Evolutionary conservation across 352 stramenopile species (phyloP).

Genomic region (Globisporangium sylvaticum): DNA sequence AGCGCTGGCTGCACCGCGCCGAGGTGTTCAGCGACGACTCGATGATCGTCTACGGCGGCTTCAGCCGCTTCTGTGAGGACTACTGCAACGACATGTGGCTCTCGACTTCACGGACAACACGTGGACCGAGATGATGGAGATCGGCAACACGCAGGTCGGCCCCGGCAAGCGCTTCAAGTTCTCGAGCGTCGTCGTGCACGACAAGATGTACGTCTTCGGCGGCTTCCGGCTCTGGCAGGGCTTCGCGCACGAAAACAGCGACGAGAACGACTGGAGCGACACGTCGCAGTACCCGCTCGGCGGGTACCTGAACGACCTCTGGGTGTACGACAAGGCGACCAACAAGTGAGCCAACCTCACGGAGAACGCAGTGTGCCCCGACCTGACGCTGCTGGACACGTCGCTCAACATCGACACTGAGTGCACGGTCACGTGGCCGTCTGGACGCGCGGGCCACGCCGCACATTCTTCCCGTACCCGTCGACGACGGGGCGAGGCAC

Average conservation of each 20-base stretch:
- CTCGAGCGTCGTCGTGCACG: slow-evolving; percentile 62
- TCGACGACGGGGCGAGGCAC: slow-evolving; percentile 73
- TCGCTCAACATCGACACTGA: slow-evolving; percentile 62
- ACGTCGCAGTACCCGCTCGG: slow-evolving; percentile 76
- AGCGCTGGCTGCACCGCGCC: slow-evolving; percentile 88
- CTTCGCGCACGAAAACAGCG: slow-evolving; percentile 89
- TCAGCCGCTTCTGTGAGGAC: slow-evolving; percentile 90
- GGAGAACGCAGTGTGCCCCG: slow-evolving; percentile 58
- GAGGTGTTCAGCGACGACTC: slow-evolving; percentile 86
- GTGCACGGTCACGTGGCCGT: slow-evolving; percentile 88
- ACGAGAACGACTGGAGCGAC: slow-evolving; percentile 83
- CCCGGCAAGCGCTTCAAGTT: slow-evolving; percentile 93
- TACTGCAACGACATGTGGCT: slow-evolving; percentile 97
- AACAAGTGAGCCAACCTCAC: slow-evolving; percentile 75
- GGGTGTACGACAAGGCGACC: slow-evolving; percentile 67
- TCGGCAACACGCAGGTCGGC: slow-evolving; percentile 46
- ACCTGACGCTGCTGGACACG: slow-evolving; percentile 48
- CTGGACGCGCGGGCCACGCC: slow-evolving; percentile 82
- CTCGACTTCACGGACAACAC: slow-evolving; percentile 90
- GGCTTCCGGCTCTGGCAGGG: slow-evolving; percentile 95
- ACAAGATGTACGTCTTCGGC: slow-evolving; percentile 85
- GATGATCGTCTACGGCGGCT: slow-evolving; percentile 94
- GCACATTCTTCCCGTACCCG: slow-evolving; percentile 94
- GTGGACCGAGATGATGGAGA: slow-evolving; percentile 86
- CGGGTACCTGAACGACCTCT: slow-evolving; percentile 95